These are phyloP conservation scores for Fomitopsis betulina DNA, from an alignment of 1,284 basidiomycete genomes.

Conservation along the genomic window DNA sequence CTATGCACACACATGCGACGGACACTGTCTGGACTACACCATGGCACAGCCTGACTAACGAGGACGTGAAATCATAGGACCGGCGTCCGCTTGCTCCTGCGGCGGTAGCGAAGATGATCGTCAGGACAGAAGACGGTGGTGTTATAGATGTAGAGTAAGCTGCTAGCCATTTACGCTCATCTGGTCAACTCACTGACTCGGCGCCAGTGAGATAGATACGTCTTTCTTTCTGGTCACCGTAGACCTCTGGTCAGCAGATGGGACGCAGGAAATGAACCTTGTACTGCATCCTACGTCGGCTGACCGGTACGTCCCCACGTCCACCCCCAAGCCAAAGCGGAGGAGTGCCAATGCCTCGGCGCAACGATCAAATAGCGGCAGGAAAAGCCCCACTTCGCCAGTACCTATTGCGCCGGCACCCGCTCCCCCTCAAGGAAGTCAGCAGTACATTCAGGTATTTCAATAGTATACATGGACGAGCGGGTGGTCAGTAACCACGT, in stretches of 20 bases:
- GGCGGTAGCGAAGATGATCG: constrained; percentile 79
- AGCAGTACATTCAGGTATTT: constrained; percentile 24
- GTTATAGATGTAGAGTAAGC: constrained; percentile 76
- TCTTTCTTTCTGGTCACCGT: constrained; percentile 87
- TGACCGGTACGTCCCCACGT: constrained; percentile 61
- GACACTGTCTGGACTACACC: not conserved
- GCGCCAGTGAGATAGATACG: constrained; percentile 70
- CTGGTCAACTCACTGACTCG: constrained; percentile 6
- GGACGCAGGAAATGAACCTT: constrained; percentile 77
- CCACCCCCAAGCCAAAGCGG: constrained; percentile 45
- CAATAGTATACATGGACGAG: constrained; percentile 1
- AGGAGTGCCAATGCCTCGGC: constrained; percentile 29
- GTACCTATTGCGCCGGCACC: constrained; percentile 13
- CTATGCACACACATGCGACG: not conserved
- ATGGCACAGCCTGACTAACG: constrained; percentile 5
- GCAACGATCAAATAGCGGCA: constrained; percentile 20
- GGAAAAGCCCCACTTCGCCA: constrained; percentile 14
- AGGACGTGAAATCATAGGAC: constrained; percentile 49
- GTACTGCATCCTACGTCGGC: constrained; percentile 79
- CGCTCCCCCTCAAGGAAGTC: constrained; percentile 9
- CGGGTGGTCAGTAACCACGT: constrained; percentile 1
- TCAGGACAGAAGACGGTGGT: constrained; percentile 61
- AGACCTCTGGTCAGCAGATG: constrained; percentile 83
- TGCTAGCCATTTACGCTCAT: constrained; percentile 7
- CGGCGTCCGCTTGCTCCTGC: constrained; percentile 87